Evolutionary conservation across 78 protist species (phyloP), one percentile per base, ranked within the genome.

Genomic region (Pelomyxa schiedti): DNA sequence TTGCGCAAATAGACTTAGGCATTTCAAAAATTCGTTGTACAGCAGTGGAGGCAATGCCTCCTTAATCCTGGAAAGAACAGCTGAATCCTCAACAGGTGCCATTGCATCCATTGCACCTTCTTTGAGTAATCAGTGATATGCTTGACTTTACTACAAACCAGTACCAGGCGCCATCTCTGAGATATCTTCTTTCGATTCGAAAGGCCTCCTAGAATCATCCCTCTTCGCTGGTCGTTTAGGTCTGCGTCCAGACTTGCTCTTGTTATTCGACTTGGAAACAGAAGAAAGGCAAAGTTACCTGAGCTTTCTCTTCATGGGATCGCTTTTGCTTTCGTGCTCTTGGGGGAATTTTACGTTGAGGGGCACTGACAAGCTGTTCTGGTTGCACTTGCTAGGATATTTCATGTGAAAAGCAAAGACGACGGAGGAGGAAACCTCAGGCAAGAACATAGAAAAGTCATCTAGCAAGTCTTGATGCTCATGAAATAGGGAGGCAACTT

Each of bases 391-490:
- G n/a, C n/a, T n/a, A n/a, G n/a, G n/a, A n/a, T n/a, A n/a, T n/a
- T n/a, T n/a, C n/a, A n/a, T n/a, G n/a, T n/a, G n/a, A n/a, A n/a
- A n/a, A n/a, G n/a, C n/a, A n/a, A n/a, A n/a, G n/a, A n/a, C n/a
- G n/a, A n/a, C n/a, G n/a, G n/a, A n/a, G n/a, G n/a, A n/a, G n/a
- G n/a, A n/a, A n/a, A n/a, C n/a, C n/a, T 87, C 96, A 24, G 98
- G 98, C 52, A 95, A 80, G 86, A 95, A 95, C 77, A 88, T 90
- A 1, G 75, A 69, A 24, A 95, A 95, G 80, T 95, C 98, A 0
- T 68, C 72, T 8, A 95, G 86, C 38, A 95, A 72, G 64, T 95
- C 98, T 5, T 73, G n/a, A 39, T 95, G 96, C 4, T 30, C 41
- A 24, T 35, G 69, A 69, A 94, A 92, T 35, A 94, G 78, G 8